Conservation (phyloP, 441 rosid genomes). For the Dalechampia spathulata region DNA sequence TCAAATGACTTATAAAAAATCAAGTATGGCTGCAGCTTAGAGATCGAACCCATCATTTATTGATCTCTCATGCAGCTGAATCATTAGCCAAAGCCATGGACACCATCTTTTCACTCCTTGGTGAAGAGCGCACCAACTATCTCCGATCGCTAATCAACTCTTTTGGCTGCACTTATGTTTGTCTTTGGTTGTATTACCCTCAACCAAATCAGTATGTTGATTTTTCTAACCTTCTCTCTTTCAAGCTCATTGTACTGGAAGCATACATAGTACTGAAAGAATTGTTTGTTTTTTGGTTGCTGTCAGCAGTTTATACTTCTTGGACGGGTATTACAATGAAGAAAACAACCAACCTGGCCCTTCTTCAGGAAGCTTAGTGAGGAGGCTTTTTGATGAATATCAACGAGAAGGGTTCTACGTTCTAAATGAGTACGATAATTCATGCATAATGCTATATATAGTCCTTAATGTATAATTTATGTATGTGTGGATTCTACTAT, state of each 20-base stretch:
- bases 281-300: not conserved
- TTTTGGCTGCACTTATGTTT: conserved; percentile 48
- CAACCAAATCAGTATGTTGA: conserved; percentile 41
- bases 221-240: not conserved
- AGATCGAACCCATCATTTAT: conserved; percentile 3
- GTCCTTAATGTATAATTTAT: no score
- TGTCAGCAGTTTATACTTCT: conserved; percentile 38
- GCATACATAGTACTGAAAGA: no score
- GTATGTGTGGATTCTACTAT: no score
- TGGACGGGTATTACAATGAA: conserved; percentile 49
- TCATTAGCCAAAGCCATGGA: conserved; percentile 38
- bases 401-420: conserved; percentile 29
- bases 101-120: conserved; percentile 33
- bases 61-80: not conserved
- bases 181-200: conserved; percentile 58
- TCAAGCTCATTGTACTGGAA: no score
- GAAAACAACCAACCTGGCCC: conserved; percentile 28
- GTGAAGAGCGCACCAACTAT: conserved; percentile 33
- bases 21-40: conserved; percentile 1
- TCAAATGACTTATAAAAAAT: not conserved
- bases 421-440: conserved; percentile 33
- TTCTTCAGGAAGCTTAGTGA: conserved; percentile 33
- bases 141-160: conserved; percentile 43
- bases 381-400: conserved; percentile 42
- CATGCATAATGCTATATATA: not conserved